Base-by-base conservation (phyloP, 306 rosid species). In the Hylodesmum podocarpum region DNA sequence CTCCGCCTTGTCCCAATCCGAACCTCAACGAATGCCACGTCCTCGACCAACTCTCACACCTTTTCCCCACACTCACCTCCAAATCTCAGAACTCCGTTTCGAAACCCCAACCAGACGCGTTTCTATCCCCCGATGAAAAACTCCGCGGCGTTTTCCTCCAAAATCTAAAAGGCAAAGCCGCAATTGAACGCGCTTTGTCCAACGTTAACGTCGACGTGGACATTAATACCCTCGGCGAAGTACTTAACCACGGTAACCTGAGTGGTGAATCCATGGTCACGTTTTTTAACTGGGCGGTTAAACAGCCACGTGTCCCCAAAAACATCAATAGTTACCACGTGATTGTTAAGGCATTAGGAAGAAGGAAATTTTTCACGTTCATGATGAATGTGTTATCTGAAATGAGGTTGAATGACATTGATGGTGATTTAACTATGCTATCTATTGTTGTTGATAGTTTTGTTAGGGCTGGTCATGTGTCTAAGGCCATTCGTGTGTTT, bases 91-190 rank as follows among this genome's bases (percentile, higher is more conserved):
- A 49, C 31, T 54, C 80, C 25, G 5, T 34, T 33, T 39, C 68
- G 1, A 47, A 81, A 69, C 16, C 21, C 66, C 7, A 62, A 64
- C 21, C 82, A 1, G 96, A 94, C 70, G 96, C 86, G 11, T 88
- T 87, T 75, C 49, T 94, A 62, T 75, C 73, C 36, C 89, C 96
- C 0, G 93, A 86, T 61, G 98, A 94, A 49, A 91, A 89, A 80
- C 58, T 94, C 4, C 88, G 94, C 0, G 98, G 98, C 5, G 81
- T 90, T 66, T 94, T 94, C 73, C 94, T 91, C 57, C 97, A 87
- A 80, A 94, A 84, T 41, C 81, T 94, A 76, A 90, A 69, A 65
- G 97, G 98, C 40, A 85, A 65, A 61, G 53, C 87, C 19, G 89
- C 92, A 72, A 86, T 87, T 61, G 90, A 91, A 78, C 78, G 37